Percentiles rank a stretch among this genome's conserved stretches.
These are phyloP conservation scores for Malassezia sp. DNA, from an alignment of 1,284 basidiomycete species.

Conservation along the genomic window DNA sequence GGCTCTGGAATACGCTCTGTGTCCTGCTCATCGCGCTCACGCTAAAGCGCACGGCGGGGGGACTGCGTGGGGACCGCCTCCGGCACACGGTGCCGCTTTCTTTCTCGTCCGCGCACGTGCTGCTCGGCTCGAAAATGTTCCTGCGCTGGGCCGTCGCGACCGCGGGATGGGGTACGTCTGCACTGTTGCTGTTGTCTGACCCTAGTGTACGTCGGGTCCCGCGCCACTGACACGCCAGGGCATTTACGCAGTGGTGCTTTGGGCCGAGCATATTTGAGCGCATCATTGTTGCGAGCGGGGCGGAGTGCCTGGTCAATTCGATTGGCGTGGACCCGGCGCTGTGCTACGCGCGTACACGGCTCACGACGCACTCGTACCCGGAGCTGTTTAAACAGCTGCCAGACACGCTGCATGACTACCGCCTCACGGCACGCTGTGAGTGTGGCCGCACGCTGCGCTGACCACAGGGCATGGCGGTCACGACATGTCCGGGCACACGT, in stretches of 20 bases:
- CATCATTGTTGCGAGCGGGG: slow-evolving; percentile 64
- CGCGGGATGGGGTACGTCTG: slow-evolving; percentile 19
- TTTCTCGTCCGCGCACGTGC: not conserved
- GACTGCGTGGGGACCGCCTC: slow-evolving; percentile 6
- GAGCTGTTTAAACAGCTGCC: slow-evolving; percentile 15
- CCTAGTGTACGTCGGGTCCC: too few relatives aligned
- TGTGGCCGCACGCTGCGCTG: not conserved
- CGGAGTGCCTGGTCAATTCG: slow-evolving; percentile 56
- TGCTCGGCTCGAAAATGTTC: not conserved
- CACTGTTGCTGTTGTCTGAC: not conserved
- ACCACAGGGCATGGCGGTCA: slow-evolving; percentile 60
- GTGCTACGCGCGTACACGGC: slow-evolving; percentile 23
- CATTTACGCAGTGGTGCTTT: slow-evolving; percentile 71
- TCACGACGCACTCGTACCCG: slow-evolving; percentile 19
- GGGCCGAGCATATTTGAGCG: slow-evolving; percentile 72
- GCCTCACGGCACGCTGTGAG: too few relatives aligned
- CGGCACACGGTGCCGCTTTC: not conserved
- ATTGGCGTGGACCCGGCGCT: slow-evolving; percentile 20
- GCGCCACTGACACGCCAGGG: slow-evolving; percentile 14
- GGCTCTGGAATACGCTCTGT: slow-evolving; percentile 65
- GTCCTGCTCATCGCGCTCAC: slow-evolving; percentile 17
- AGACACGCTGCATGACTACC: slow-evolving; percentile 28
- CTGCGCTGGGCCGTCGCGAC: slow-evolving; percentile 18
- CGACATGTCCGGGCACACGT: slow-evolving; percentile 87
- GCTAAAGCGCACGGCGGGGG: slow-evolving; percentile 2